Percentiles rank a stretch among this genome's conserved stretches.
Evolutionary conservation across 345 rosid genomes (phyloP).

Genomic region (Rhizophora apiculata): DNA sequence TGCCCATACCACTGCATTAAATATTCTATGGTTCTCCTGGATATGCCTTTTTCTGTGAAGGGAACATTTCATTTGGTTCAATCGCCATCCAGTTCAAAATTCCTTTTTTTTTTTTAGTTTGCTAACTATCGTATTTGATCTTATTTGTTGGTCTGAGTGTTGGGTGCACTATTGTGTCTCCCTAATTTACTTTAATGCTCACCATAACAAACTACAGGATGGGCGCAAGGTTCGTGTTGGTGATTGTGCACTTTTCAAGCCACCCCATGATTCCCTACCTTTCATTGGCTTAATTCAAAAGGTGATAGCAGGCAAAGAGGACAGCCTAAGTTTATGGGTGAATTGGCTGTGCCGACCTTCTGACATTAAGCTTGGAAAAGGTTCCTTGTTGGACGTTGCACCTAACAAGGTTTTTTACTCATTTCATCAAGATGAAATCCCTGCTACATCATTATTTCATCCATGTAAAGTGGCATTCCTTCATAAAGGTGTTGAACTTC

Average conservation of each 20-base stretch:
- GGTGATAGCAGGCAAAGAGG: conserved; percentile 47
- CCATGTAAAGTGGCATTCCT: conserved; percentile 97
- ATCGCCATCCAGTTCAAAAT: too few relatives aligned
- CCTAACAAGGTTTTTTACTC: conserved; percentile 94
- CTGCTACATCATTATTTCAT: conserved; percentile 82
- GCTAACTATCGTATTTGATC: too few relatives aligned
- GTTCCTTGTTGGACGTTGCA: conserved; percentile 69
- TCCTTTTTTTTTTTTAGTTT: too few relatives aligned
- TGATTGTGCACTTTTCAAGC: conserved; percentile 91
- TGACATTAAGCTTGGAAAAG: conserved; percentile 83
- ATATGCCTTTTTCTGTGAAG: too few relatives aligned
- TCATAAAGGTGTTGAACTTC: conserved; percentile 71
- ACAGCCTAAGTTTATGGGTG: conserved; percentile 51
- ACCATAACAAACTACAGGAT: conserved; percentile 39
- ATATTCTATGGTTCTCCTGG: too few relatives aligned
- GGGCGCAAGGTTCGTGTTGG: conserved; percentile 81
- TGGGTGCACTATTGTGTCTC: too few relatives aligned
- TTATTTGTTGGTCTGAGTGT: too few relatives aligned
- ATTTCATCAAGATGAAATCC: conserved; percentile 87
- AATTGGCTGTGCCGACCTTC: conserved; percentile 89
- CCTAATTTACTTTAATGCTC: not conserved
- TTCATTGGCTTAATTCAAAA: conserved; percentile 77
- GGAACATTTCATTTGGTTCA: too few relatives aligned
- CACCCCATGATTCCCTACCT: conserved; percentile 82
- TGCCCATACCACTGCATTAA: too few relatives aligned